phyloP scores from a whole-genome alignment of 164 flowering plant genomes.

The Protea cynaroides region DNA sequence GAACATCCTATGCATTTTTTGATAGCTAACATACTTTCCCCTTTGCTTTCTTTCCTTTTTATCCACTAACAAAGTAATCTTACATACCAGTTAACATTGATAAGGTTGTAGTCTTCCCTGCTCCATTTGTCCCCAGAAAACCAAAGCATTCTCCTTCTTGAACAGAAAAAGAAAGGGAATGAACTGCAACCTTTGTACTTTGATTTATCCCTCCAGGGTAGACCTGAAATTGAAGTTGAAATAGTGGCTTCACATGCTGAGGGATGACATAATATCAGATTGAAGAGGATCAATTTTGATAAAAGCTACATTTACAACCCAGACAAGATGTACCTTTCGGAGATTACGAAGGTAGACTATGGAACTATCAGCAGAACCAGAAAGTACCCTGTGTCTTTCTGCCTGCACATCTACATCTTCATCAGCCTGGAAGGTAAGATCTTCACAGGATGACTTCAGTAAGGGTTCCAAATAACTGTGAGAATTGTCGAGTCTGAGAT shows the following conservation, averaged over 20 bases:
- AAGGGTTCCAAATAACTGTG: slow-evolving; percentile 53
- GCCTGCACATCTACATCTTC: slow-evolving; percentile 83
- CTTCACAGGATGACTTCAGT: slow-evolving; percentile 36
- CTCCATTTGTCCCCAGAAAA: slow-evolving; percentile 97
- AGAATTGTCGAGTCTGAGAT: slow-evolving; percentile 8
- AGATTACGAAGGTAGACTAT: slow-evolving; percentile 75
- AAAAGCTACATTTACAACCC: background rate
- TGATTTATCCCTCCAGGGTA: slow-evolving; percentile 57
- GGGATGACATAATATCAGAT: background rate
- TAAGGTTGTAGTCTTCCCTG: slow-evolving; percentile 97
- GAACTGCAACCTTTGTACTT: slow-evolving; percentile 71
- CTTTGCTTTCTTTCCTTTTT: too few species aligned
- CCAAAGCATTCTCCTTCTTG: slow-evolving; percentile 99
- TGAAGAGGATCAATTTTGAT: background rate
- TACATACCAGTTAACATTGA: slow-evolving; percentile 81
- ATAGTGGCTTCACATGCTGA: background rate
- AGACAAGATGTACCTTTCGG: slow-evolving; percentile 52
- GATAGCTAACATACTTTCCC: too few species aligned
- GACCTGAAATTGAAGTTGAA: slow-evolving; percentile 44
- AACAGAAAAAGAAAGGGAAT: slow-evolving; percentile 83
- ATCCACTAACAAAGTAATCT: background rate
- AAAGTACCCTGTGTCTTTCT: slow-evolving; percentile 79
- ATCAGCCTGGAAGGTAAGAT: slow-evolving; percentile 33
- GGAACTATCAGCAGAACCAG: slow-evolving; percentile 64
- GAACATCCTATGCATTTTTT: too few species aligned